Evolutionary conservation across 2,329 filamentous ascomycete species (phyloP).

Genomic region (Sarocladiaceae sp.): DNA sequence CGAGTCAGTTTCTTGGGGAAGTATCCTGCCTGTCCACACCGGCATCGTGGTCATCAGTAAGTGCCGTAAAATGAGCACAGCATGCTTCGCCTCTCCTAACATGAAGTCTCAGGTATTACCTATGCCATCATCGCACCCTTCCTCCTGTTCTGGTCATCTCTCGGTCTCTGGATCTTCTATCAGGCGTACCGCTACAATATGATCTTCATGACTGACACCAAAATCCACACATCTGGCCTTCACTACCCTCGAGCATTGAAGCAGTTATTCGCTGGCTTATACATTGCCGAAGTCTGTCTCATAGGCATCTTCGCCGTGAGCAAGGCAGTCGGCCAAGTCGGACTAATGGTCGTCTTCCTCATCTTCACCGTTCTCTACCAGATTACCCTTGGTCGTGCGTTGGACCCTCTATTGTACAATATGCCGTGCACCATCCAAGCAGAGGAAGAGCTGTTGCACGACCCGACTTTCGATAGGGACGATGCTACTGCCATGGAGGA

Average conservation of each 20-base stretch:
- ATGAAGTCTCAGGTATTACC: constrained; percentile 45
- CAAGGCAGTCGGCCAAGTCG: constrained; percentile 59
- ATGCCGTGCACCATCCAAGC: constrained; percentile 56
- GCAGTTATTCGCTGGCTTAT: constrained; percentile 75
- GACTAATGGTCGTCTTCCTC: constrained; percentile 69
- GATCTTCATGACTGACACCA: constrained; percentile 70
- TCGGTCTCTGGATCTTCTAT: constrained; percentile 74
- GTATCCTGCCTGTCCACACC: constrained; percentile 66
- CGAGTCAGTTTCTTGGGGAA: constrained; percentile 68
- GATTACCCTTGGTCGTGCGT: constrained; percentile 60
- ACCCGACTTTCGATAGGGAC: constrained; percentile 8
- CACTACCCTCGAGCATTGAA: constrained; percentile 84
- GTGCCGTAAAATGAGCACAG: constrained; percentile 14
- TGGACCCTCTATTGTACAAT: constrained; percentile 65
- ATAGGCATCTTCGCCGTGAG: constrained; percentile 73
- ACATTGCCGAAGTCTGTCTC: constrained; percentile 71
- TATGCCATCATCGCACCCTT: constrained; percentile 81
- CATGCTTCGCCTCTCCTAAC: too few species aligned
- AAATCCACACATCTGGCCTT: constrained; percentile 81
- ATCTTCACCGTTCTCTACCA: constrained; percentile 74
- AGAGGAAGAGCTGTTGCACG: constrained; percentile 24
- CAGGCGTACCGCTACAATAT: constrained; percentile 82
- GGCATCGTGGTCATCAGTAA: constrained; percentile 66
- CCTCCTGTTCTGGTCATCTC: constrained; percentile 70
- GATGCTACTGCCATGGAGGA: constrained; percentile 12